A percentile compares a stretch with the other conserved stretches of the same genome.
phyloP scores from a whole-genome alignment of 192 early-diverging fungal genomes.

The Gorgonomyces haynaldii region DNA sequence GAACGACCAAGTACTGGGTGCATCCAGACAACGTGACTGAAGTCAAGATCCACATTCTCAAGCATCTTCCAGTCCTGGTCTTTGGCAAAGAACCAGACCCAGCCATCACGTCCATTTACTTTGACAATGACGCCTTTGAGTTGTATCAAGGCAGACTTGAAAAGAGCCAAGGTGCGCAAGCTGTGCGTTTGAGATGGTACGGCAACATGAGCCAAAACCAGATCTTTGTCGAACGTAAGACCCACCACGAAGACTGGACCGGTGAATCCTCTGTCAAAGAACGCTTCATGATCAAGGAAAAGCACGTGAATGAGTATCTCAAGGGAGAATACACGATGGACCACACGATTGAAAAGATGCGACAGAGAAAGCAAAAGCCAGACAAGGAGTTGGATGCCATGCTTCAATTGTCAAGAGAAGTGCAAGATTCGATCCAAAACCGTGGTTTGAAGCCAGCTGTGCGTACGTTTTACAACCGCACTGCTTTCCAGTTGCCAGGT shows the following conservation, averaged over 20 bases:
- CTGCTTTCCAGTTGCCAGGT: conserved; percentile 95
- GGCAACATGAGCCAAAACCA: conserved; percentile 73
- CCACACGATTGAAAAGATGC: conserved; percentile 63
- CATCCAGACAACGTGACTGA: conserved; percentile 90
- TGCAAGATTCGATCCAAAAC: conserved; percentile 53
- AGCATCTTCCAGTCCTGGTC: conserved; percentile 81
- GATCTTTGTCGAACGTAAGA: conserved; percentile 97
- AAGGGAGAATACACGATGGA: conserved; percentile 65
- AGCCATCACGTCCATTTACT: conserved; percentile 86
- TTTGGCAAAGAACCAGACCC: conserved; percentile 71
- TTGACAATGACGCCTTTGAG: conserved; percentile 82
- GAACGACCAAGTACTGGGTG: conserved; percentile 91
- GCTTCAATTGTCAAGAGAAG: conserved; percentile 54
- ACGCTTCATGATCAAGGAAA: conserved; percentile 88
- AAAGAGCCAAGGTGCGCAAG: conserved; percentile 76
- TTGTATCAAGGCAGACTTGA: conserved; percentile 80
- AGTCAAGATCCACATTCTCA: conserved; percentile 81
- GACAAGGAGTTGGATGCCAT: conserved; percentile 67
- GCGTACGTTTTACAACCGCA: conserved; percentile 92
- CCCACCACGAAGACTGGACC: conserved; percentile 80
- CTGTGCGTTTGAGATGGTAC: conserved; percentile 46
- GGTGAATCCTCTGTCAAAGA: conserved; percentile 74
- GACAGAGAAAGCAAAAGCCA: conserved; percentile 46
- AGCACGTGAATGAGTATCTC: conserved; percentile 77
- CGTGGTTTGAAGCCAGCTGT: conserved; percentile 56